phyloP scores from a whole-genome alignment of 306 rosid genomes.

The Gastrolobium villosum region DNA sequence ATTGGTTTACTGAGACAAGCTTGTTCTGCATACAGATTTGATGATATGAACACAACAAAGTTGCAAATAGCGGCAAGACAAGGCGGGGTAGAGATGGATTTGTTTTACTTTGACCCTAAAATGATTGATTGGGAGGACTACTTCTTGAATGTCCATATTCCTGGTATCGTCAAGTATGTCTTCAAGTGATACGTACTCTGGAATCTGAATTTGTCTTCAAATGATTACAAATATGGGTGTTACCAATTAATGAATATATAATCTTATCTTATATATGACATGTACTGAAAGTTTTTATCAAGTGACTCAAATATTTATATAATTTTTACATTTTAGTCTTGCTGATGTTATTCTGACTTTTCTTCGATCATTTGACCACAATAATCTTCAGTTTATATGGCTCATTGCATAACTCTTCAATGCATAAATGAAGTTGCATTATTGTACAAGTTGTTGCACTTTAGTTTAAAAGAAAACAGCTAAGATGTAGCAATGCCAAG shows the following conservation, averaged over 20 bases:
- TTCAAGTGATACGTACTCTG: slow-evolving; percentile 51
- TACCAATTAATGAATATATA: neutral
- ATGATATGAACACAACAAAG: slow-evolving; percentile 69
- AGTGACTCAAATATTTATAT: neutral
- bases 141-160: slow-evolving; percentile 63
- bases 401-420: neutral
- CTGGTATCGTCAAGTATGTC: slow-evolving; percentile 72
- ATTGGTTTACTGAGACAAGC: neutral
- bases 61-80: slow-evolving; percentile 60
- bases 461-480: too few species aligned
- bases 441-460: neutral
- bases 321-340: neutral
- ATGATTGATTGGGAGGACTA: slow-evolving; percentile 76
- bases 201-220: neutral
- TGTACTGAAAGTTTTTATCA: neutral
- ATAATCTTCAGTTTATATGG: neutral
- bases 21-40: slow-evolving; percentile 63
- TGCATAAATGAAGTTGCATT: neutral
- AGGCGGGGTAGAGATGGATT: slow-evolving; percentile 56
- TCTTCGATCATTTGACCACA: too few species aligned
- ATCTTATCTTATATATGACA: neutral
- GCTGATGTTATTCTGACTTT: neutral
- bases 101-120: slow-evolving; percentile 76
- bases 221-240: neutral
- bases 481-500: too few species aligned